Base-by-base conservation (phyloP, 2,329 filamentous ascomycete genomes). In the Aspergillus clavatus region DNA sequence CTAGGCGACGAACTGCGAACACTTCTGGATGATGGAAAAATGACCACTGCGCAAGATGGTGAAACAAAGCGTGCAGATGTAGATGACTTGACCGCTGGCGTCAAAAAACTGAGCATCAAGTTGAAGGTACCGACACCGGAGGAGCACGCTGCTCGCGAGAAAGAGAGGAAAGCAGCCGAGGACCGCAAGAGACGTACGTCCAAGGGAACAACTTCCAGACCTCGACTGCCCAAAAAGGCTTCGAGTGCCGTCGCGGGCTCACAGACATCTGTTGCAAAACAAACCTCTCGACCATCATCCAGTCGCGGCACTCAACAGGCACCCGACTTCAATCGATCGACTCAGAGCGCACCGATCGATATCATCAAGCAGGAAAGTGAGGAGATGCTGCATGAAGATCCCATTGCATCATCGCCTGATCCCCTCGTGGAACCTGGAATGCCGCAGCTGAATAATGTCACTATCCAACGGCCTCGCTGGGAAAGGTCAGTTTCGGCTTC, bases 41-140 rank as follows among this genome's bases (percentile, higher is more conserved):
- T 43, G 29, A 27, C 22, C 22, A 29, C 49, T 18, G 26, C 46
- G 7, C 24, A 14, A 10, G 31, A 26, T 8, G 45, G 44, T 5
- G 28, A 27, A 7, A 23, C 26, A 27, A 21, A 46, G 50, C 39
- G 57, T 60, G 42, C 66, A 12, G 70, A 73, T 24, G 58, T 81
- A 36, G 77, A 81, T 36, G 67, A 66, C 14, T 60, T 82, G 21
- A 69, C 76, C 1, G 69, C 72, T 3, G 76, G 76, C 3, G 60
- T 82, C 48, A 78, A 77, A 56, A 76, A 75, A 22, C 60, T 73
- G 48, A 71, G 62, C 42, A 76, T 83, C 43, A 82, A 79, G 18
- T 58, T 84, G 38, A 81, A 80, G 50, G 68, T 82, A 41, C 77
- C 77, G 0, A 71, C 77, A 0, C 73, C 73, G 18, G 78, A 82